phyloP scores from a whole-genome alignment of 106 monocot species.

The Cymbidium sinense region DNA sequence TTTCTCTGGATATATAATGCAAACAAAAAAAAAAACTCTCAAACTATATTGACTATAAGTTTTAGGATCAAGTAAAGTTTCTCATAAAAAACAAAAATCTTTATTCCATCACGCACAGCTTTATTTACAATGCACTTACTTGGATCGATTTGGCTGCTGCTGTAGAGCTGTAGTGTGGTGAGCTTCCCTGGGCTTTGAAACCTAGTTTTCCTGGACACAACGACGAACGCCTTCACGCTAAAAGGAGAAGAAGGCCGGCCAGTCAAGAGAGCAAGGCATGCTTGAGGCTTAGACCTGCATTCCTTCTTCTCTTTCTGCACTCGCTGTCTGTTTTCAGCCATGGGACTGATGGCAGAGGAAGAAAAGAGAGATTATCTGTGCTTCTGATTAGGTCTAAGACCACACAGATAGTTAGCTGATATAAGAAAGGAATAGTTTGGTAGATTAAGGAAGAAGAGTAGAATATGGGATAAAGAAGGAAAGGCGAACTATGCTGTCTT shows the following conservation, averaged over 20 bases:
- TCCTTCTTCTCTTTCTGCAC: slow-evolving; percentile 7
- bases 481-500: slow-evolving; percentile 16
- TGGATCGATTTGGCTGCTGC: slow-evolving; percentile 34
- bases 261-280: slow-evolving; percentile 1
- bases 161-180: slow-evolving; percentile 34
- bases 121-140: slow-evolving; percentile 23
- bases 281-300: slow-evolving; percentile 16
- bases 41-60: too few species aligned
- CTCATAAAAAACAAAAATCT: not conserved
- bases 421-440: slow-evolving; percentile 10
- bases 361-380: too few species aligned
- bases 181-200: slow-evolving; percentile 26
- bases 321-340: not conserved
- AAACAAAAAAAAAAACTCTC: too few species aligned
- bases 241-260: not conserved
- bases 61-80: too few species aligned
- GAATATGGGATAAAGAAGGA: slow-evolving; percentile 5
- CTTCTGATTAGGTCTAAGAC: not conserved
- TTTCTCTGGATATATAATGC: too few species aligned
- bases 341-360: too few species aligned
- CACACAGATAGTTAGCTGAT: not conserved
- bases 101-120: not conserved
- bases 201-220: slow-evolving; percentile 15
- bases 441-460: slow-evolving; percentile 14
- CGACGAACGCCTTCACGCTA: slow-evolving; percentile 32